These are phyloP conservation scores for peach (Prunus persica) DNA, from an alignment of 306 rosid genomes.

Conservation along the genomic window DNA sequence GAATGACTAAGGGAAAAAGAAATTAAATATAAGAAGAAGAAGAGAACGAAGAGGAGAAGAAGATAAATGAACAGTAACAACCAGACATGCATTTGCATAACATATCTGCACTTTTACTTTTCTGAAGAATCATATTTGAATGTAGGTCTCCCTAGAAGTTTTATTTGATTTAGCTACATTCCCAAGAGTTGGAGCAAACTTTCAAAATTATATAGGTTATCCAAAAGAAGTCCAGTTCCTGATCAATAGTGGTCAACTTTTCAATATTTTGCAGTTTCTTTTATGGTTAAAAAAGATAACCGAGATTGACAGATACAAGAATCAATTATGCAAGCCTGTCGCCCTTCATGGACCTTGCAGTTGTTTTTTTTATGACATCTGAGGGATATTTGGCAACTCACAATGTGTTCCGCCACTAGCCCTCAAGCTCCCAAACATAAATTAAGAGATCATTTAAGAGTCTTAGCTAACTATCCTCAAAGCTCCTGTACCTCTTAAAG, in stretches of 20 bases:
- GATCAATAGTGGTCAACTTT: neutral
- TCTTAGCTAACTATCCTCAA: neutral
- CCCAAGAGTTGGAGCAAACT: neutral
- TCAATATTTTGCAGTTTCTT: no score
- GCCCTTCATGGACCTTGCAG: neutral
- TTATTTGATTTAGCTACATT: neutral
- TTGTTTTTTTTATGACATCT: neutral
- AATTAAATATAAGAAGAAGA: no score
- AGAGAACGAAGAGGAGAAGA: no score
- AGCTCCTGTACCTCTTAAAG: neutral
- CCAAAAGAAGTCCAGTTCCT: neutral
- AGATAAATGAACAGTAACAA: no score
- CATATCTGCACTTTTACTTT: neutral
- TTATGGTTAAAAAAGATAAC: neutral
- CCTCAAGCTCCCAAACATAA: neutral
- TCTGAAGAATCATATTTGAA: neutral
- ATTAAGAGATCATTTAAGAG: neutral
- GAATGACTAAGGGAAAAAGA: no score
- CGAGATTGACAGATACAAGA: no score
- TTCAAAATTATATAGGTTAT: neutral
- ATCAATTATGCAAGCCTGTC: no score
- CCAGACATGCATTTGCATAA: no score
- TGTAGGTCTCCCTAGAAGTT: neutral
- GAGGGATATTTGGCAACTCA: neutral
- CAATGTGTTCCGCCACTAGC: neutral